Conservation (phyloP, 768 basidiomycete species). For the Psilocybe cyanescens region DNA sequence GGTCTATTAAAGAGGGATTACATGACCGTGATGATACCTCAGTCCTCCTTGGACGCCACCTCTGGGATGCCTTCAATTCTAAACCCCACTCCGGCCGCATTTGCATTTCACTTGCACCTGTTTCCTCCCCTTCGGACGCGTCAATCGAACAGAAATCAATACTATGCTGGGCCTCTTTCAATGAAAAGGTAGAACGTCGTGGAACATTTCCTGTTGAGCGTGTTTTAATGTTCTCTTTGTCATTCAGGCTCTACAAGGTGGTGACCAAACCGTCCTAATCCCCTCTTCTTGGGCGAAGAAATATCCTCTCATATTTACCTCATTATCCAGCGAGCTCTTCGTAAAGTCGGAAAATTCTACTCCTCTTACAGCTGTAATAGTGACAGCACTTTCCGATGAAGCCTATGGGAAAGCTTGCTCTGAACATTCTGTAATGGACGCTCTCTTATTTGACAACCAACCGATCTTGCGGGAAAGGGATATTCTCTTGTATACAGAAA, state of each 20-base stretch:
- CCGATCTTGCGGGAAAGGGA: slow-evolving; percentile 56
- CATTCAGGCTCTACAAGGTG: slow-evolving; percentile 24
- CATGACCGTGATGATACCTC: not conserved
- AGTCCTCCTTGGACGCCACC: slow-evolving; percentile 11
- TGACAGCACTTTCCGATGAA: slow-evolving; percentile 51
- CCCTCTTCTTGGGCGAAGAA: slow-evolving; percentile 42
- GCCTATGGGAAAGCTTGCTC: slow-evolving; percentile 48
- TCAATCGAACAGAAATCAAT: slow-evolving; percentile 19
- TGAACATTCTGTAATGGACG: slow-evolving; percentile 40
- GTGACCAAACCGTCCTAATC: slow-evolving; percentile 36
- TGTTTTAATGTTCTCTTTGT: not conserved
- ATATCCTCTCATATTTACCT: slow-evolving; percentile 16
- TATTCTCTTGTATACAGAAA: slow-evolving; percentile 12
- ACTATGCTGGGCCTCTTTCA: slow-evolving; percentile 35
- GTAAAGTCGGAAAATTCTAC: slow-evolving; percentile 14
- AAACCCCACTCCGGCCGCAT: not conserved
- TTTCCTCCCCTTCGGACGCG: not conserved
- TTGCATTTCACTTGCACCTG: slow-evolving; percentile 19
- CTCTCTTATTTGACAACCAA: slow-evolving; percentile 44
- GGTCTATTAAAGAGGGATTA: slow-evolving; percentile 10
- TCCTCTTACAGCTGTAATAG: slow-evolving; percentile 51
- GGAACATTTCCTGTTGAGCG: not conserved
- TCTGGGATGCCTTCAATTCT: slow-evolving; percentile 19
- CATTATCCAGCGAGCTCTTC: slow-evolving; percentile 9
- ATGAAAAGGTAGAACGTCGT: slow-evolving; percentile 37